Evolutionary conservation across 305 asterid genomes (phyloP).

Genomic region (Solanum chacoense): DNA sequence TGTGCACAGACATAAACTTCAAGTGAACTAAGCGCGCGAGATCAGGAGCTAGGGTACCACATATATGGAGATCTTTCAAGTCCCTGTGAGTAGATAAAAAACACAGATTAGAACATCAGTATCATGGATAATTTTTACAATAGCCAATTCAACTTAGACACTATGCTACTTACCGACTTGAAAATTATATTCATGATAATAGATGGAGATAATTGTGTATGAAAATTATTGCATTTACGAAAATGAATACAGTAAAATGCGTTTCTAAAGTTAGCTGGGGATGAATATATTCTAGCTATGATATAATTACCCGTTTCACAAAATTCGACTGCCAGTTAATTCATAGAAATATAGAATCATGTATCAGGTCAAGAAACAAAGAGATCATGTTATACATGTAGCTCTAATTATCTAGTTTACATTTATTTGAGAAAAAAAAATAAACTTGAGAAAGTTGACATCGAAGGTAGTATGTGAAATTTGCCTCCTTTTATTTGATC

Average conservation of each 20-base stretch:
- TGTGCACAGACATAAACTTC: conserved; percentile 51
- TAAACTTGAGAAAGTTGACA: background rate
- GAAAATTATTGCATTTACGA: background rate
- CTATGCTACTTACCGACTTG: background rate
- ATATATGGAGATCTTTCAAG: conserved; percentile 61
- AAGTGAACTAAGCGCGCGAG: conserved; percentile 47
- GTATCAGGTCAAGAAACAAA: background rate
- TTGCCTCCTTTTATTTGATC: background rate
- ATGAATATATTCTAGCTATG: background rate
- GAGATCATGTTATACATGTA: background rate
- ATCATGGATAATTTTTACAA: background rate
- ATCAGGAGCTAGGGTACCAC: conserved; percentile 69
- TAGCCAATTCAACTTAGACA: background rate
- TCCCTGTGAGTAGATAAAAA: conserved; percentile 28
- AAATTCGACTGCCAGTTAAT: background rate
- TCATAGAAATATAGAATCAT: background rate
- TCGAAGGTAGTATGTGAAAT: background rate
- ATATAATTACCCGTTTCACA: background rate
- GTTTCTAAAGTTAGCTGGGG: background rate
- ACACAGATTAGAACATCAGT: background rate
- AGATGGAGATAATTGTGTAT: background rate
- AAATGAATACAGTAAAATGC: background rate
- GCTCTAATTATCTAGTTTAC: background rate
- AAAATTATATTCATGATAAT: background rate
- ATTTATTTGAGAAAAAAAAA: background rate